Evolutionary conservation across 1,284 basidiomycete species (phyloP).

Genomic region (Apiotrichum laibachii): DNA sequence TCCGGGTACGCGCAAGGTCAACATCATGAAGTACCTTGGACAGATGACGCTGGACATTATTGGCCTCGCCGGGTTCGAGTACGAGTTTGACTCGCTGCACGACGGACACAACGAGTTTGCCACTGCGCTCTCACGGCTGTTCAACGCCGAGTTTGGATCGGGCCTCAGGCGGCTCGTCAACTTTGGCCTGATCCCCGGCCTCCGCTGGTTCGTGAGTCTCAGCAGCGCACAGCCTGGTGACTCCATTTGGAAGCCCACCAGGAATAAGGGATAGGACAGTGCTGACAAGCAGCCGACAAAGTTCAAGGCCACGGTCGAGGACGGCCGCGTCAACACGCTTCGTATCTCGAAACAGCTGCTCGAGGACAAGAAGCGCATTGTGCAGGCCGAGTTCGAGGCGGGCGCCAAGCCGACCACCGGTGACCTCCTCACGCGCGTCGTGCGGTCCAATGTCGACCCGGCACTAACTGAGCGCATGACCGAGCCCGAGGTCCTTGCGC

Average conservation of each 20-base stretch:
- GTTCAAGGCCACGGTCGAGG: too few species aligned
- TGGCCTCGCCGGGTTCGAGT: conserved; percentile 64
- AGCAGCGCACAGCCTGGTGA: too few species aligned
- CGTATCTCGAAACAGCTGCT: conserved; percentile 52
- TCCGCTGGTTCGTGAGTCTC: background rate
- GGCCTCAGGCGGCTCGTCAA: background rate
- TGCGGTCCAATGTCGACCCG: conserved; percentile 61
- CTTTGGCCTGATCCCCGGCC: background rate
- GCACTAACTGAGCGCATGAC: conserved; percentile 62
- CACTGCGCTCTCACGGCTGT: conserved; percentile 29
- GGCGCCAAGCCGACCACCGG: too few species aligned
- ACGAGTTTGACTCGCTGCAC: conserved; percentile 52
- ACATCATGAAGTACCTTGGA: conserved; percentile 61
- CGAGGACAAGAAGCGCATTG: conserved; percentile 40
- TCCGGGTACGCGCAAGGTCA: conserved; percentile 41
- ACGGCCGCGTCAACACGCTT: too few species aligned
- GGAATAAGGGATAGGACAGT: too few species aligned
- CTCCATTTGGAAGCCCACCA: too few species aligned
- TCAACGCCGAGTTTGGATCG: background rate
- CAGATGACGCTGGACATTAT: conserved; percentile 66
- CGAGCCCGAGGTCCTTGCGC: conserved; percentile 65
- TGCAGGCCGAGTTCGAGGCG: too few species aligned
- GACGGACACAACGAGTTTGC: conserved; percentile 36
- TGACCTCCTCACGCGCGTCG: conserved; percentile 55
- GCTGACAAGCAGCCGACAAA: too few species aligned